A percentile compares a stretch with the other conserved stretches of the same genome.
These are phyloP conservation scores for Boletellus dicymbophilus DNA, from an alignment of 1,284 basidiomycete genomes.

Conservation along the genomic window DNA sequence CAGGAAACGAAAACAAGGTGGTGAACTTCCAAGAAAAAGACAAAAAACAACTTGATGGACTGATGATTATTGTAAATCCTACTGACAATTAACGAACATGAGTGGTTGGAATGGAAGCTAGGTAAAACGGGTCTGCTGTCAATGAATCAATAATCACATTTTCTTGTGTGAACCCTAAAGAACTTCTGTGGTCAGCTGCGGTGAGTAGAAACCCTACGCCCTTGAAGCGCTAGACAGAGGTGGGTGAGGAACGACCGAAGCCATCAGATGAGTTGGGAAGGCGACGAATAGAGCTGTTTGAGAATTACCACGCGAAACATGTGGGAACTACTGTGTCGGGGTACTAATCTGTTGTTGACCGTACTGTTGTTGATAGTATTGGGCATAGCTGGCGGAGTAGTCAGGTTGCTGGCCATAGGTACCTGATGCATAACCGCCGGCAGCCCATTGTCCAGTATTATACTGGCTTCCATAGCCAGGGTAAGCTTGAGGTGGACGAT, in stretches of 20 bases:
- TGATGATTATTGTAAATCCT: neutral
- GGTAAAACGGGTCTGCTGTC: conserved; percentile 29
- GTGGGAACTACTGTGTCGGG: conserved; percentile 40
- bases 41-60: conserved; percentile 8
- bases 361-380: conserved; percentile 83
- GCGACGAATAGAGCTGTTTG: conserved; percentile 12
- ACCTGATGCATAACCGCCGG: conserved; percentile 44
- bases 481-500: conserved; percentile 53
- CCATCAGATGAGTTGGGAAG: conserved; percentile 16
- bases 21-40: conserved; percentile 4
- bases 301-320: conserved; percentile 28
- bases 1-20: conserved; percentile 18
- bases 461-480: conserved; percentile 43
- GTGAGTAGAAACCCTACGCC: conserved; percentile 36
- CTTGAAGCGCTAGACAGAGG: conserved; percentile 25
- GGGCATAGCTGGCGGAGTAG: conserved; percentile 75
- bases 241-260: conserved; percentile 19
- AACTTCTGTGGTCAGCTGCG: conserved; percentile 37
- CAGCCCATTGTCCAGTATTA: conserved; percentile 42
- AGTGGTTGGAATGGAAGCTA: conserved; percentile 16
- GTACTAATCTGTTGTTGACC: conserved; percentile 68
- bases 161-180: conserved; percentile 34
- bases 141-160: conserved; percentile 32
- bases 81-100: conserved; percentile 10
- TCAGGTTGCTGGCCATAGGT: conserved; percentile 53